phyloP scores from a whole-genome alignment of 1,284 basidiomycete species.

The Ceratorhiza oryzae-sativae region DNA sequence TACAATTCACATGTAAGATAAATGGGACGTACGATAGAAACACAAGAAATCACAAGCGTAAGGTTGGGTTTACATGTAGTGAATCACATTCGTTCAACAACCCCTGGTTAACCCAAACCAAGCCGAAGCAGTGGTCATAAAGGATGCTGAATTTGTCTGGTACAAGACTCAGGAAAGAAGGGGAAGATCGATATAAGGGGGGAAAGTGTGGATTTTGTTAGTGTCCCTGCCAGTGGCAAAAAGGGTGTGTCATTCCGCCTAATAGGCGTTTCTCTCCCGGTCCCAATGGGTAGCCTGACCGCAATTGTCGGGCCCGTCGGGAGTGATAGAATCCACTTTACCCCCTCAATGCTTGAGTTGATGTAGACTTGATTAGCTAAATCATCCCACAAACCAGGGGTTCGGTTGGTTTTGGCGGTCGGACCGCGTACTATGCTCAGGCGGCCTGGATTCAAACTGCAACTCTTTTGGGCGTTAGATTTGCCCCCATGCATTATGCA shows the following conservation, averaged over 20 bases:
- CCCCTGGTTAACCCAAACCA: no score
- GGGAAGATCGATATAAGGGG: constrained; percentile 43
- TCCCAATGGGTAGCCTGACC: constrained; percentile 66
- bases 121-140: constrained; percentile 60
- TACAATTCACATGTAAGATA: no score
- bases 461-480: constrained; percentile 60
- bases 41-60: no score
- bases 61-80: no score
- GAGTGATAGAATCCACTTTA: constrained; percentile 51
- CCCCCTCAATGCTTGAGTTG: constrained; percentile 22
- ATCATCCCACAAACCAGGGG: constrained; percentile 66
- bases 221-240: no score
- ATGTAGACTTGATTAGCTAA: constrained; percentile 51
- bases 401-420: constrained; percentile 67
- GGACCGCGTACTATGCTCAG: constrained; percentile 83
- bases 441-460: constrained; percentile 90
- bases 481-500: not conserved
- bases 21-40: no score
- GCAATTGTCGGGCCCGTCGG: constrained; percentile 74
- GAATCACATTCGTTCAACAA: no score
- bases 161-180: constrained; percentile 52
- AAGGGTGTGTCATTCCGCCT: constrained; percentile 56
- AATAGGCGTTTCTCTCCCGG: constrained; percentile 59
- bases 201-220: no score
- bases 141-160: constrained; percentile 71